Base-by-base conservation (phyloP, 148 eudicot species). In the Rheum nobile region DNA sequence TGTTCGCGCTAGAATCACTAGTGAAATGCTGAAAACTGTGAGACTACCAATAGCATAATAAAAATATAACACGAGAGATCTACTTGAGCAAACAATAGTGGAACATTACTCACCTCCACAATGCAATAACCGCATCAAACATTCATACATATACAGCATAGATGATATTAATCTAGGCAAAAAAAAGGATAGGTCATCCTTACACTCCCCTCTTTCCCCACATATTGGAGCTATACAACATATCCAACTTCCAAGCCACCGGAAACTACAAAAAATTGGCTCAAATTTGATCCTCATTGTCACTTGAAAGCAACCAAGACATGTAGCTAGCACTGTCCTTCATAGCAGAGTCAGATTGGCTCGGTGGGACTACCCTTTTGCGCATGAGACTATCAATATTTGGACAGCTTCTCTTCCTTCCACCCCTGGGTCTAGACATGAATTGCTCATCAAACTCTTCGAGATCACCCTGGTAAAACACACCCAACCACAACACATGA, bases 391-490 rank as follows among this genome's bases (percentile, higher is more conserved):
- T 79, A 24, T 84, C 87, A 11, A 82, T 47, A 6, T 39, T 21
- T 0, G 87, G 87, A 37, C 28, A 63, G 73, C 73, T 73, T 48
- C 84, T 77, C 71, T 82, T 82, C 34, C 72, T 59, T 21, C 87
- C 87, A 67, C 87, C 87, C 37, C 75, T 76, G 52, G 81, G 72
- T 72, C 81, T 77, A 12, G 80, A 75, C 67, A 77, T 79, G 76
- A 80, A 77, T 72, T 73, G 74, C 72, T 79, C 81, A 43, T 84
- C 87, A 38, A 79, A 75, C 67, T 79, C 87, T 68, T 84, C 87
- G 42, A 82, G 67, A 61, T 82, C 81, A 46, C 87, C 87, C 87
- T 84, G 70, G 0, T 38, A 11, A 24, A 31, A 68, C 28, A 34
- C 29, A 28, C 11, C 22, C 41, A 3, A 43, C 31, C 31, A 71